Conservation (phyloP, 495 filamentous ascomycete genomes). For the Annulohypoxylon bovei region DNA sequence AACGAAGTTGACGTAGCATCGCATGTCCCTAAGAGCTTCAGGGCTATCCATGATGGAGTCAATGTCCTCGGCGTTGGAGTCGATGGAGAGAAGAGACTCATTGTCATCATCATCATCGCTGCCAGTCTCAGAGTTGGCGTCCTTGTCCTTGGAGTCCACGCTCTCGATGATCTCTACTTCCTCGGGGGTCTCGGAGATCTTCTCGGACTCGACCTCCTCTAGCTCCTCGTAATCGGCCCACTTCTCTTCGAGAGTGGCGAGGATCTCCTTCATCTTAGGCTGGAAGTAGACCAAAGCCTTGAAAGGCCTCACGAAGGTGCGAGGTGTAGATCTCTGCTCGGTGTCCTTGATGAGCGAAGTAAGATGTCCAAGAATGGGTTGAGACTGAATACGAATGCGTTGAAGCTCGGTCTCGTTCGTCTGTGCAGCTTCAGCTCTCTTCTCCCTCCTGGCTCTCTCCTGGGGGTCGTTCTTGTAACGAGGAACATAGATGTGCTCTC, state of each 20-base stretch:
- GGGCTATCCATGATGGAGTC: slow-evolving; percentile 46
- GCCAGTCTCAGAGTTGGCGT: slow-evolving; percentile 7
- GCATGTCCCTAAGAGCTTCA: slow-evolving; percentile 47
- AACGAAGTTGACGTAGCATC: slow-evolving; percentile 51
- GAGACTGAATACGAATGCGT: slow-evolving; percentile 55
- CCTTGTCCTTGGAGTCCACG: slow-evolving; percentile 30
- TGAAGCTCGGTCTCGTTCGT: slow-evolving; percentile 41
- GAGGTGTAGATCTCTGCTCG: slow-evolving; percentile 40
- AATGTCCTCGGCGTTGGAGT: slow-evolving; percentile 44
- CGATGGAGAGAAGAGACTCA: slow-evolving; percentile 38
- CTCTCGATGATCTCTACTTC: slow-evolving; percentile 38
- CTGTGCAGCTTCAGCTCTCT: slow-evolving; percentile 40
- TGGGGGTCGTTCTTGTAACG: slow-evolving; percentile 20
- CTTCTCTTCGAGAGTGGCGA: slow-evolving; percentile 49
- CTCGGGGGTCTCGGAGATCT: slow-evolving; percentile 25
- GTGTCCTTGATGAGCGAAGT: slow-evolving; percentile 40
- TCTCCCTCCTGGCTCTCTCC: slow-evolving; percentile 32
- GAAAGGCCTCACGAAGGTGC: slow-evolving; percentile 53
- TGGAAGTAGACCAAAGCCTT: slow-evolving; percentile 52
- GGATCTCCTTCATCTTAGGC: slow-evolving; percentile 48
- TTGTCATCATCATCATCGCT: slow-evolving; percentile 38
- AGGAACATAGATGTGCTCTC: slow-evolving; percentile 19
- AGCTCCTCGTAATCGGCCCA: slow-evolving; percentile 48
- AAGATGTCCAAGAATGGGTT: slow-evolving; percentile 45
- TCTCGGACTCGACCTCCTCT: slow-evolving; percentile 34